A percentile compares a stretch with the other conserved stretches of the same genome.
phyloP scores from a whole-genome alignment of 352 stramenopile species.

The Globisporangium nagaii region DNA sequence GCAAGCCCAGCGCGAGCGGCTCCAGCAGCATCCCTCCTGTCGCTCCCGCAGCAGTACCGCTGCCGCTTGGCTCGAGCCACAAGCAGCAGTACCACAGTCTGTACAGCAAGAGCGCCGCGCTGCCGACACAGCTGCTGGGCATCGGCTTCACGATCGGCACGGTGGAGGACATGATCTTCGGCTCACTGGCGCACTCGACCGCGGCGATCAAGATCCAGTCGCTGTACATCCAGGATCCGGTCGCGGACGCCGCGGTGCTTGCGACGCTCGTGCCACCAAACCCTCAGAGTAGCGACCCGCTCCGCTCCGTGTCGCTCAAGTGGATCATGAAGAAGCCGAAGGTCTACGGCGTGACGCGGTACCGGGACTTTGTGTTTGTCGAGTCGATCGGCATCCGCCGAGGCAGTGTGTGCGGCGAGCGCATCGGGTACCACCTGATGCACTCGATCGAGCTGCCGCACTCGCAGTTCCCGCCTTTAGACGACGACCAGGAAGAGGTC shows the following conservation, averaged over 20 bases:
- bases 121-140: constrained; percentile 21
- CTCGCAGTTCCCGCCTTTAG: constrained; percentile 8
- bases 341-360: constrained; percentile 13
- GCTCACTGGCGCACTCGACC: constrained; percentile 9
- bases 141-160: constrained; percentile 14
- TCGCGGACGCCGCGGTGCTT: constrained; percentile 16
- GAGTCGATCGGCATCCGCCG: constrained; percentile 19
- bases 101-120: not conserved
- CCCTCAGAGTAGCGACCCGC: constrained; percentile 5
- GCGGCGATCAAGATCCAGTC: constrained; percentile 20
- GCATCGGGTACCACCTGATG: constrained; percentile 25
- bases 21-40: not conserved
- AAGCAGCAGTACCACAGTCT: not conserved
- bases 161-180: constrained; percentile 21
- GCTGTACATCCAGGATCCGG: constrained; percentile 13
- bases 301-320: constrained; percentile 16
- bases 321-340: constrained; percentile 18
- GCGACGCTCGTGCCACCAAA: constrained; percentile 10
- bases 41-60: not conserved
- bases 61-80: not conserved
- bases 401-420: constrained; percentile 10
- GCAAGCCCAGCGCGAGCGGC: not conserved
- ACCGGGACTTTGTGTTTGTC: constrained; percentile 18
- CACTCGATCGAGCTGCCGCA: constrained; percentile 27
- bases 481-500: constrained; percentile 6